A percentile compares a stretch with the other conserved stretches of the same genome.
Evolutionary conservation across 2,329 filamentous ascomycete genomes (phyloP).

Genomic region (Tolypocladium sp.): DNA sequence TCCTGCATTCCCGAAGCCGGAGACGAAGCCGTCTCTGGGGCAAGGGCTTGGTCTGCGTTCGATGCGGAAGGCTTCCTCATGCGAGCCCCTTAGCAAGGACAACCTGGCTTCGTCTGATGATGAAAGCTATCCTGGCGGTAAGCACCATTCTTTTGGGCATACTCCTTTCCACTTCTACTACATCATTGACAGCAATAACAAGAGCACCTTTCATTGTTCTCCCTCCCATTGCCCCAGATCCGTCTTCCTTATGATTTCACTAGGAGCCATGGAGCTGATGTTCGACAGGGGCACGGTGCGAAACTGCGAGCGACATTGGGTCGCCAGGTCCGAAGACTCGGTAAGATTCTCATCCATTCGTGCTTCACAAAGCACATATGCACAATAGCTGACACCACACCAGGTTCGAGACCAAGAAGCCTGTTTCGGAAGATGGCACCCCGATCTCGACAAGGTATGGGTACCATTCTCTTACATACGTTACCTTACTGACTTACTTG

Average conservation of each 20-base stretch:
- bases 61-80: constrained; percentile 7
- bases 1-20: not conserved
- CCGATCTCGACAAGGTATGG: constrained; percentile 4
- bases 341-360: not conserved
- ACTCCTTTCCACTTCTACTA: not conserved
- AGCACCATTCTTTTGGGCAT: not conserved
- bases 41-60: constrained; percentile 1
- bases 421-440: constrained; percentile 4
- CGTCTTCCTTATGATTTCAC: not conserved
- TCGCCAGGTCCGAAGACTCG: not conserved
- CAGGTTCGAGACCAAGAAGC: constrained; percentile 4
- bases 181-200: not conserved
- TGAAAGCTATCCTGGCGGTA: constrained; percentile 1
- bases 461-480: not conserved
- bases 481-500: not conserved
- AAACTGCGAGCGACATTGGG: not conserved
- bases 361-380: not conserved
- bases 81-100: constrained; percentile 6
- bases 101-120: constrained; percentile 2
- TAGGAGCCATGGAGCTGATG: not conserved
- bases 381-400: not conserved
- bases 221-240: not conserved
- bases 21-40: not conserved
- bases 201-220: not conserved
- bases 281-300: not conserved